These are phyloP conservation scores for Fusarium duplospermum DNA, from an alignment of 2,329 filamentous ascomycete species.

Conservation along the genomic window DNA sequence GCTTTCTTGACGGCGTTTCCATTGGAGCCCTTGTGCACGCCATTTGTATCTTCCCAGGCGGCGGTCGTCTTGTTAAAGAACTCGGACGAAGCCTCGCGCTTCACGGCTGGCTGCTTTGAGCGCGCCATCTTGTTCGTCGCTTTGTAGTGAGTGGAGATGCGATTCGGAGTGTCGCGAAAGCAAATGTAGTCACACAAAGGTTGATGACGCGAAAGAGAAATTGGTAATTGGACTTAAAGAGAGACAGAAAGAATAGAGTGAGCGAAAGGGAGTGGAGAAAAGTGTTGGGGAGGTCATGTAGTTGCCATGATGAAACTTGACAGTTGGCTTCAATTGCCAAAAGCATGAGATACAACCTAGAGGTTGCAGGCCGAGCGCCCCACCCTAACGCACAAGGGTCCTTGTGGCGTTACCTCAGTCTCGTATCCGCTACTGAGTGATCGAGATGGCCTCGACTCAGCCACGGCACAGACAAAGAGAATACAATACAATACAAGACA, in stretches of 20 bases:
- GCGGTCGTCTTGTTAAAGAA: conserved; percentile 65
- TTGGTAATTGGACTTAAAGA: conserved; percentile 11
- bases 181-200: neutral
- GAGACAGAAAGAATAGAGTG: conserved; percentile 18
- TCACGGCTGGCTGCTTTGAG: conserved; percentile 75
- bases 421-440: neutral
- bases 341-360: conserved; percentile 20
- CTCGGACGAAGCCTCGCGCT: conserved; percentile 75
- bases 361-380: conserved; percentile 15
- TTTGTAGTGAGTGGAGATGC: neutral
- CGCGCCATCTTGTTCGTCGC: conserved; percentile 69
- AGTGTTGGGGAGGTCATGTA: conserved; percentile 7
- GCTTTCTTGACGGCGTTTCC: conserved; percentile 43
- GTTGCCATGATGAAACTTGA: conserved; percentile 45
- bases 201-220: neutral
- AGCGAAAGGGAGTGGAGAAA: conserved; percentile 23
- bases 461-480: neutral
- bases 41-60: conserved; percentile 49
- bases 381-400: conserved; percentile 28
- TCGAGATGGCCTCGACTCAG: neutral
- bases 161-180: neutral
- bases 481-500: neutral
- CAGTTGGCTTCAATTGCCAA: conserved; percentile 43
- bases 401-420: conserved; percentile 19
- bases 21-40: conserved; percentile 42